These are phyloP conservation scores for Eucalyptus pumila DNA, from an alignment of 345 rosid genomes.

Conservation along the genomic window DNA sequence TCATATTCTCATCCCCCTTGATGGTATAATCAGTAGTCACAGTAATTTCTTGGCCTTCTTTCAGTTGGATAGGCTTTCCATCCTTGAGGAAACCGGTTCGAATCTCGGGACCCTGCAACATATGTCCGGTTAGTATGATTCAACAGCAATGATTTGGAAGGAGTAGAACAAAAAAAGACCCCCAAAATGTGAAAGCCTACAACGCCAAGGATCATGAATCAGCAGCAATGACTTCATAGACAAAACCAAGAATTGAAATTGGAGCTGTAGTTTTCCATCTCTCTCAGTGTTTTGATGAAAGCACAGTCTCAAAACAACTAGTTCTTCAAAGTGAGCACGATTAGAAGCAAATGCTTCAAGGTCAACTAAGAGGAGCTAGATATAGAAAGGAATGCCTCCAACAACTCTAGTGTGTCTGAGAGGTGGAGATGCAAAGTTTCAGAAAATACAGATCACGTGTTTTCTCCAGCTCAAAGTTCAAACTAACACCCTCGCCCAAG, in stretches of 20 bases:
- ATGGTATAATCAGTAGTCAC: conserved; percentile 2
- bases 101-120: conserved; percentile 4
- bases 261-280: neutral
- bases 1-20: neutral
- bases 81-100: conserved; percentile 10
- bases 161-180: conserved; percentile 7
- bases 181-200: neutral
- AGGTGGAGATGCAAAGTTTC: neutral
- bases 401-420: neutral
- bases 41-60: conserved; percentile 7
- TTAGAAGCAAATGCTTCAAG: neutral
- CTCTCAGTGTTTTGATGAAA: neutral
- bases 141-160: conserved; percentile 12
- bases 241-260: neutral
- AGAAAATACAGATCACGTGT: neutral
- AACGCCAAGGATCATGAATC: neutral
- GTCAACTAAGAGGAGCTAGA: neutral
- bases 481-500: neutral
- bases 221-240: neutral
- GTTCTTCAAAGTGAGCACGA: neutral
- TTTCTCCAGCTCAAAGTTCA: neutral
- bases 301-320: neutral
- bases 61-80: conserved; percentile 3
- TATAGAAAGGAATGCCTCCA: neutral
- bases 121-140: neutral